Percentiles rank a stretch among this genome's conserved stretches.
Evolutionary conservation across 805 yeast species (phyloP).

Genomic region (Myxozyma vanderwaltii): DNA sequence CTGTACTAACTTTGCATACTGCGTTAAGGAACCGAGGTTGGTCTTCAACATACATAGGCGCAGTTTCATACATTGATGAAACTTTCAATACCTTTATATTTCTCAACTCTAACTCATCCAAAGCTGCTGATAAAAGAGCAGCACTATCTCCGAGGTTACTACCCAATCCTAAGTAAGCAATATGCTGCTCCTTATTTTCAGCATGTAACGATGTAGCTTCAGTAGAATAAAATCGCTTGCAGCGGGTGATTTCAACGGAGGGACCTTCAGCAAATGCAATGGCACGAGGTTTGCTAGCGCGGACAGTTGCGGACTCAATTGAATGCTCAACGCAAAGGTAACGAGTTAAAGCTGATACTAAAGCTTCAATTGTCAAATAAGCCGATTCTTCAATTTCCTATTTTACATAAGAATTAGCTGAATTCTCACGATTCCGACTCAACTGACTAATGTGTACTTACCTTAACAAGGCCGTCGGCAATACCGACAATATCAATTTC

Average conservation of each 20-base stretch:
- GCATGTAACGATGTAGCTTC: conserved; percentile 4
- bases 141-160: conserved; percentile 78
- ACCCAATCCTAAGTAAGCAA: conserved; percentile 82
- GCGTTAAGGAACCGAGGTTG: conserved; percentile 87
- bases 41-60: conserved; percentile 86
- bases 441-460: too few species aligned
- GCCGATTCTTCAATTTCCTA: conserved; percentile 65
- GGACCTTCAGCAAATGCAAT: conserved; percentile 85
- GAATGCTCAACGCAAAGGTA: conserved; percentile 50
- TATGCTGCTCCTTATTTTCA: conserved; percentile 6
- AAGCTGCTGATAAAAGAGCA: conserved; percentile 59
- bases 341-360: conserved; percentile 72
- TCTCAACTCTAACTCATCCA: conserved; percentile 49
- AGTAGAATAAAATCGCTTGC: conserved; percentile 36
- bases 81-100: conserved; percentile 57
- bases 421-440: too few species aligned
- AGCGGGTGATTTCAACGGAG: conserved; percentile 72
- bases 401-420: too few species aligned
- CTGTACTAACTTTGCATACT: conserved; percentile 66
- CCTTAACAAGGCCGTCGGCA: conserved; percentile 54
- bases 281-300: conserved; percentile 85
- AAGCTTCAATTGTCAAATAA: conserved; percentile 91
- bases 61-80: conserved; percentile 81
- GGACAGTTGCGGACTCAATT: conserved; percentile 53
- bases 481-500: conserved; percentile 34